Percentiles rank a stretch among this genome's conserved stretches.
Evolutionary conservation across 164 flowering plant genomes (phyloP).

Genomic region (Magnolia kwangsiensis): DNA sequence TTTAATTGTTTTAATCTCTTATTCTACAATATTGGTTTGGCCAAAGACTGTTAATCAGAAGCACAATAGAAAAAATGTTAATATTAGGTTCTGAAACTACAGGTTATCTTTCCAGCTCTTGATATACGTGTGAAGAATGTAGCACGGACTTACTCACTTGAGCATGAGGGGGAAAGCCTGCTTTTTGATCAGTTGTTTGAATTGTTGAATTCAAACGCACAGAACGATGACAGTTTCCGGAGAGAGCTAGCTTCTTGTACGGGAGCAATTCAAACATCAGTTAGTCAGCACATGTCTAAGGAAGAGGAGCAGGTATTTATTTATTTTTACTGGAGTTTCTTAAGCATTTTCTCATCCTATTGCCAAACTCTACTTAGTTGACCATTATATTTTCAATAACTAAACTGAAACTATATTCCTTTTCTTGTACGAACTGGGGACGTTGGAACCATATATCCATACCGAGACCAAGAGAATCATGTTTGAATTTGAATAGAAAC

Average conservation of each 20-base stretch:
- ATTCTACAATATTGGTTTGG: too few relatives aligned
- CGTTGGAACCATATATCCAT: too few relatives aligned
- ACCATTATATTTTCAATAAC: too few relatives aligned
- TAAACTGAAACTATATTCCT: background rate
- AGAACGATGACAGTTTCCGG: conserved; percentile 56
- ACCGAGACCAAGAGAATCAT: too few relatives aligned
- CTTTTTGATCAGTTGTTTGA: conserved; percentile 78
- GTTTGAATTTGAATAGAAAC: too few relatives aligned
- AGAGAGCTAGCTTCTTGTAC: conserved; percentile 84
- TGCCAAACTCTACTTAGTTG: too few relatives aligned
- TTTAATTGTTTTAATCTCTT: too few relatives aligned
- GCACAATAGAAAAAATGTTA: background rate
- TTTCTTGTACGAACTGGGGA: background rate
- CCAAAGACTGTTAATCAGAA: background rate
- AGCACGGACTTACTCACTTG: conserved; percentile 87
- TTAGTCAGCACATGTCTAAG: conserved; percentile 91
- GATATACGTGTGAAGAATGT: conserved; percentile 93
- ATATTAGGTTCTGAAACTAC: conserved; percentile 12
- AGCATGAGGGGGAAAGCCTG: conserved; percentile 82
- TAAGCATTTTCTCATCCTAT: background rate
- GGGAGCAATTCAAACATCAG: conserved; percentile 81
- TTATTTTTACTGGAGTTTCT: too few relatives aligned
- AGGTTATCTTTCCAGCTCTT: conserved; percentile 98
- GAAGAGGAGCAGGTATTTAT: conserved; percentile 88
- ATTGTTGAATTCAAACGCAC: conserved; percentile 46